Conservation (phyloP, 1,139 yeast species). For the Taphrina flavorubra region DNA sequence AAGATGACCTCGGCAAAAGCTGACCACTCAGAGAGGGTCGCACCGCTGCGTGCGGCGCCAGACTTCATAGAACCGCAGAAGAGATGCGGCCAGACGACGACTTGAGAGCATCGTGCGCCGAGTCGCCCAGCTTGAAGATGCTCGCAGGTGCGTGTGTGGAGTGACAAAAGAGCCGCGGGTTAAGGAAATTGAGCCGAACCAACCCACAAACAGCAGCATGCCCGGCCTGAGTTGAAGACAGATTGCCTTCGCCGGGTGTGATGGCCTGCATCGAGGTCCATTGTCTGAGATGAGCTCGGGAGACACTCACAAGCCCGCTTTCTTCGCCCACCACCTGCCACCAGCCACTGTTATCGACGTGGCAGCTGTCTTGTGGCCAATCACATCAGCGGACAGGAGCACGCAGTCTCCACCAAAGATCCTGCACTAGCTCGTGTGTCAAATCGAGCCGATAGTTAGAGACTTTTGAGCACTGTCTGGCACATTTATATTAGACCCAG, state of each 20-base stretch:
- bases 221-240: too few species aligned
- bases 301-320: neutral
- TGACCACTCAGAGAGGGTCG: conserved; percentile 4
- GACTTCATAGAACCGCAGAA: neutral
- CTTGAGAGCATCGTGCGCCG: neutral
- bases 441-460: neutral
- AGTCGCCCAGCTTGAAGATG: neutral
- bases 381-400: neutral
- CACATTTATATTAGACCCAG: neutral
- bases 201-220: too few species aligned
- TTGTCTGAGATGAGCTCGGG: neutral
- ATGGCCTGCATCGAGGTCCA: too few species aligned
- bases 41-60: conserved; percentile 2
- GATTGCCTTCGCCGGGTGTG: too few species aligned
- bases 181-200: too few species aligned
- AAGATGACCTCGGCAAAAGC: neutral
- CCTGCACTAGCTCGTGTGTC: neutral
- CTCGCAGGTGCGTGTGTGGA: neutral
- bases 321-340: neutral
- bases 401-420: conserved; percentile 10
- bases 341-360: conserved; percentile 6
- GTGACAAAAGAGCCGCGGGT: too few species aligned
- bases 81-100: neutral
- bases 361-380: neutral
- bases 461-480: neutral